Conservation (phyloP, 768 basidiomycete species). For the Leccinum longicurvipes region DNA sequence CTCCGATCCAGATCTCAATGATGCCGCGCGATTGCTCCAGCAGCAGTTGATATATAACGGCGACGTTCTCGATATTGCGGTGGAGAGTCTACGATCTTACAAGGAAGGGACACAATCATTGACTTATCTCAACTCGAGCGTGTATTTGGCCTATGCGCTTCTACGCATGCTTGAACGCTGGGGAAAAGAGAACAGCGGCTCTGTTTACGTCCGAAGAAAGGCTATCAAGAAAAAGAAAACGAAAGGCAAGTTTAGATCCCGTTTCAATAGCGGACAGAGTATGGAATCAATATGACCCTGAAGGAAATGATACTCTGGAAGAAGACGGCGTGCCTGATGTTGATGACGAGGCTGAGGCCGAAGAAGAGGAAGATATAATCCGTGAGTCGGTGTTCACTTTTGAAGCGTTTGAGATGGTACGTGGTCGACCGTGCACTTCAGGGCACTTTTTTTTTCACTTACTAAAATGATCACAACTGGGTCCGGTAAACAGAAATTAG, state of each 20-base stretch:
- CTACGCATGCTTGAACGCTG: slow-evolving; percentile 87
- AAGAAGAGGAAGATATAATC: slow-evolving; percentile 60
- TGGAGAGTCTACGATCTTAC: slow-evolving; percentile 75
- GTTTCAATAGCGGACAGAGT: slow-evolving; percentile 14
- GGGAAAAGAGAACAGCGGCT: slow-evolving; percentile 63
- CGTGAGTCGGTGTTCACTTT: slow-evolving; percentile 90
- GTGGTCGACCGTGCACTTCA: slow-evolving; percentile 25
- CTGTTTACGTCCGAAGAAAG: slow-evolving; percentile 71
- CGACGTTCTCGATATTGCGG: slow-evolving; percentile 84
- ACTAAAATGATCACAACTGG: slow-evolving; percentile 19
- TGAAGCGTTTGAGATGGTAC: slow-evolving; percentile 84
- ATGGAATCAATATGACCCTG: slow-evolving; percentile 8
- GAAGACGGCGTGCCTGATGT: slow-evolving; percentile 68
- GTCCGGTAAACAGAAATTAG: slow-evolving; percentile 69
- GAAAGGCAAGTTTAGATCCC: slow-evolving; percentile 40
- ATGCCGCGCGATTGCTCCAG: slow-evolving; percentile 78
- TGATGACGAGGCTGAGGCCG: slow-evolving; percentile 59
- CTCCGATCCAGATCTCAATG: slow-evolving; percentile 46
- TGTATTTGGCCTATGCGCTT: slow-evolving; percentile 82
- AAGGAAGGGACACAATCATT: slow-evolving; percentile 75
- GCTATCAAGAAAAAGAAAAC: slow-evolving; percentile 51
- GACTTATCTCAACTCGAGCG: slow-evolving; percentile 82
- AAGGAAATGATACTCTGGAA: slow-evolving; percentile 41
- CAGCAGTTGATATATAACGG: slow-evolving; percentile 94
- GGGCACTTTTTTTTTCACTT: slow-evolving; percentile 10